phyloP scores from a whole-genome alignment of 192 early-diverging fungal genomes.

The Coemansia sp. region DNA sequence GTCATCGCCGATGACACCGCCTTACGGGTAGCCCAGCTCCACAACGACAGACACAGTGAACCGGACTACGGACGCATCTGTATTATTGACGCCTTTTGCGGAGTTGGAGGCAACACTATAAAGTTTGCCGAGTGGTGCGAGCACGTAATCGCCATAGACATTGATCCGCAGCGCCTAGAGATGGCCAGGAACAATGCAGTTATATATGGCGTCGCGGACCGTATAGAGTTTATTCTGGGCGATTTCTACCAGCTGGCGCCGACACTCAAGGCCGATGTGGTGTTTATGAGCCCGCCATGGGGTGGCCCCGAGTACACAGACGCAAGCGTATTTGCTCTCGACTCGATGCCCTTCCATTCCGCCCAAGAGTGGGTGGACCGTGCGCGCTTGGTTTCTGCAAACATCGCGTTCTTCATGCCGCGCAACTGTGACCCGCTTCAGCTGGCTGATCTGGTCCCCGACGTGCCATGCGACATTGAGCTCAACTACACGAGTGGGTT shows the following conservation, averaged over 20 bases:
- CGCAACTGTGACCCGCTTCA: conserved; percentile 74
- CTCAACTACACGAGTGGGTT: conserved; percentile 66
- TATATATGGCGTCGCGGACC: conserved; percentile 87
- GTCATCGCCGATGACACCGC: conserved; percentile 79
- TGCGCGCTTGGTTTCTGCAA: conserved; percentile 65
- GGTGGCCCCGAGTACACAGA: conserved; percentile 80
- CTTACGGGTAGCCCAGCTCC: conserved; percentile 40
- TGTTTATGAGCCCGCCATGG: conserved; percentile 97
- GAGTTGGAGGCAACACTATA: conserved; percentile 95
- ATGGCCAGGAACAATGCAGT: conserved; percentile 85
- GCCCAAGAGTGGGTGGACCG: conserved; percentile 61
- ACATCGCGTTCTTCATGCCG: conserved; percentile 86
- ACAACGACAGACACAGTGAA: conserved; percentile 8
- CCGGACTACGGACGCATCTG: conserved; percentile 56
- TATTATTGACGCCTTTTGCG: conserved; percentile 93
- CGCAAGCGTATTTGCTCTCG: conserved; percentile 37
- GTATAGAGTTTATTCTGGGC: conserved; percentile 92
- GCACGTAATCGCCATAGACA: conserved; percentile 90
- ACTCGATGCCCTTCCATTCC: conserved; percentile 49
- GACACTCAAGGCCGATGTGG: conserved; percentile 75
- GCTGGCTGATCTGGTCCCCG: conserved; percentile 60
- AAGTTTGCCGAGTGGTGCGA: conserved; percentile 91
- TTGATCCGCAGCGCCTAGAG: conserved; percentile 72
- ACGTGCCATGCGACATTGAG: conserved; percentile 76
- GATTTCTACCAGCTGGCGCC: conserved; percentile 79